Evolutionary conservation across 805 yeast species (phyloP).

Genomic region (Candida nanaspora): DNA sequence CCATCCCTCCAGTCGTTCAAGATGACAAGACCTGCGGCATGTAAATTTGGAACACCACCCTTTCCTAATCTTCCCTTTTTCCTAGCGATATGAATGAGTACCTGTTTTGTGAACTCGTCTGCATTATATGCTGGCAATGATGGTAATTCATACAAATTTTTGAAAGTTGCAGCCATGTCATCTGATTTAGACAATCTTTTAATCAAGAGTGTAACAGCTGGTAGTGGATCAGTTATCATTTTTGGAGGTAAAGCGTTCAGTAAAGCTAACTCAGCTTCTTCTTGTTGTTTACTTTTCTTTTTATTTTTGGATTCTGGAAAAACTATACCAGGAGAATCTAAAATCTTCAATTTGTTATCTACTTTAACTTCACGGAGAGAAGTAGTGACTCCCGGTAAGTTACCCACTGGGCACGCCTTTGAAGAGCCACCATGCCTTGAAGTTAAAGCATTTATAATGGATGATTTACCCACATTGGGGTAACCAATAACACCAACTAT

Average conservation of each 20-base stretch:
- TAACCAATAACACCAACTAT: slow-evolving; percentile 95
- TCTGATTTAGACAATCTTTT: slow-evolving; percentile 67
- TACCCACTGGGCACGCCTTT: slow-evolving; percentile 91
- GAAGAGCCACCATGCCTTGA: slow-evolving; percentile 68
- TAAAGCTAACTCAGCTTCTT: slow-evolving; percentile 83
- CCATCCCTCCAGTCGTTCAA: slow-evolving; percentile 98
- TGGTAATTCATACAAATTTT: slow-evolving; percentile 69
- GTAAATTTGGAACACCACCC: slow-evolving; percentile 89
- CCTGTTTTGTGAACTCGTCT: slow-evolving; percentile 74
- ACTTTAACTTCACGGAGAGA: slow-evolving; percentile 85
- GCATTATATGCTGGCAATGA: slow-evolving; percentile 66
- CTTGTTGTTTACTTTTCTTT: slow-evolving; percentile 44
- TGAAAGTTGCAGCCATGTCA: slow-evolving; percentile 73
- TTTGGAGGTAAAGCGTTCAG: slow-evolving; percentile 87
- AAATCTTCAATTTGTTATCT: slow-evolving; percentile 78
- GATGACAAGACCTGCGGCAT: slow-evolving; percentile 74
- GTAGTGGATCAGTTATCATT: slow-evolving; percentile 73
- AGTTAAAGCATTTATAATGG: slow-evolving; percentile 84
- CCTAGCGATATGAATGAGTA: slow-evolving; percentile 89
- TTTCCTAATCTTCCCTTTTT: slow-evolving; percentile 84
- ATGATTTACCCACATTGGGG: slow-evolving; percentile 96
- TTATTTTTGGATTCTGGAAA: slow-evolving; percentile 57
- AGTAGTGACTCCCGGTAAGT: slow-evolving; percentile 96
- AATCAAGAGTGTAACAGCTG: slow-evolving; percentile 71
- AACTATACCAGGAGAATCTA: slow-evolving; percentile 97